Evolutionary conservation across 768 basidiomycete genomes (phyloP).

Genomic region (Serpula lacrymans): DNA sequence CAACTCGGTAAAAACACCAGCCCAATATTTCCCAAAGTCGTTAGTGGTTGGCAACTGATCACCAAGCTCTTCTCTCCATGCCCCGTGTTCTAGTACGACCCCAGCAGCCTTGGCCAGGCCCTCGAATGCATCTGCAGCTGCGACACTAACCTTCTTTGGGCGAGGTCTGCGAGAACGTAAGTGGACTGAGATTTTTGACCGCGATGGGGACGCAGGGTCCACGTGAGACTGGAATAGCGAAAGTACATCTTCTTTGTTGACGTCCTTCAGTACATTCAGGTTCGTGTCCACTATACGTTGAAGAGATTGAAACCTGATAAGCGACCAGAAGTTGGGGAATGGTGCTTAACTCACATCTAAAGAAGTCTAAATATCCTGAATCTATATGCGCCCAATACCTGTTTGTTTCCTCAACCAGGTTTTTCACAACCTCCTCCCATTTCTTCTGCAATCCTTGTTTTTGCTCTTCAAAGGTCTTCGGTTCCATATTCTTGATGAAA

Average conservation of each 20-base stretch:
- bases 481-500: constrained; percentile 63
- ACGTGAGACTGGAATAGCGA: constrained; percentile 65
- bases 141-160: constrained; percentile 57
- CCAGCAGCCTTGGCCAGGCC: constrained; percentile 43
- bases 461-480: constrained; percentile 75
- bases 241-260: constrained; percentile 76
- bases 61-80: constrained; percentile 50
- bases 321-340: background rate
- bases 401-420: constrained; percentile 75
- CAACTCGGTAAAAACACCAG: constrained; percentile 35
- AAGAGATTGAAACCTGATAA: background rate
- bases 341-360: constrained; percentile 58
- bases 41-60: constrained; percentile 53
- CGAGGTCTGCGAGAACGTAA: constrained; percentile 67
- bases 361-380: constrained; percentile 83
- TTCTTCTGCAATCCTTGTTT: constrained; percentile 72
- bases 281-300: constrained; percentile 62
- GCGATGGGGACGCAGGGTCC: constrained; percentile 62
- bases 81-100: constrained; percentile 46
- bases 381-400: constrained; percentile 70
- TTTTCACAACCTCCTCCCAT: constrained; percentile 86
- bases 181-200: constrained; percentile 85
- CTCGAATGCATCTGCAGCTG: constrained; percentile 63
- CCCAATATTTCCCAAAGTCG: constrained; percentile 68
- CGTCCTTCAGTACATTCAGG: constrained; percentile 53